Evolutionary conservation across 768 basidiomycete species (phyloP), one percentile per base, ranked within the genome.

Genomic region (Leccinum variicolor): DNA sequence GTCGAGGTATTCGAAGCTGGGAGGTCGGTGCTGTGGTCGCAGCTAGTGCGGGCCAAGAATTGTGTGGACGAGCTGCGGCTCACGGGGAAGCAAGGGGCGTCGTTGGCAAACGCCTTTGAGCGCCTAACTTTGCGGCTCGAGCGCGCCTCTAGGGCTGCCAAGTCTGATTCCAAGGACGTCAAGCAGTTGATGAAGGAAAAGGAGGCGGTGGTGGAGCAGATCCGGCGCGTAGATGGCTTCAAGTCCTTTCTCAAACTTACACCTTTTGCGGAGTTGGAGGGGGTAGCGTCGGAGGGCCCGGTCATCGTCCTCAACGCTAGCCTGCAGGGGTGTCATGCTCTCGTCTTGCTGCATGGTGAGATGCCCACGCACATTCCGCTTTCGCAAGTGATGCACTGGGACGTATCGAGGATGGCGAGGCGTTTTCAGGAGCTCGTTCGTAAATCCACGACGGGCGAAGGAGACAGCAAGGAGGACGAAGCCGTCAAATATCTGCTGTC

Each of bases 291-390:
- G 1, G 64, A 68, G 3, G 77, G 77, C 1, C 77, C 76, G 1
- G 68, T 78, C 28, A 46, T 78, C 50, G 29, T 77, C 6, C 60
- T 77, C 31, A 76, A 73, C 31, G 66, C 69, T 17, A 62, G 66
- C 33, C 58, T 19, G 9, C 52, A 62, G 21, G 54, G 61, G 13
- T 68, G 64, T 8, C 64, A 70, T 31, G 69, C 69, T 19, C 28
- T 70, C 33, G 68, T 71, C 26, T 47, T 68, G 17, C 46, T 61
- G 25, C 31, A 53, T 25, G 36, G 52, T 13, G 53, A 36, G 5
- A 29, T 47, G 6, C 65, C 62, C n/a, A 58, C 21, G 10, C 66
- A 66, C 9, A 53, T 72, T 7, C 57, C 67, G 17, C 61, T 72
- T n/a, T 26, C 58, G 31, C 57, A 58, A 7, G 43, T 69, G 6